Base-by-base conservation (phyloP, 106 monocot species). In the Dioscorea alata region DNA sequence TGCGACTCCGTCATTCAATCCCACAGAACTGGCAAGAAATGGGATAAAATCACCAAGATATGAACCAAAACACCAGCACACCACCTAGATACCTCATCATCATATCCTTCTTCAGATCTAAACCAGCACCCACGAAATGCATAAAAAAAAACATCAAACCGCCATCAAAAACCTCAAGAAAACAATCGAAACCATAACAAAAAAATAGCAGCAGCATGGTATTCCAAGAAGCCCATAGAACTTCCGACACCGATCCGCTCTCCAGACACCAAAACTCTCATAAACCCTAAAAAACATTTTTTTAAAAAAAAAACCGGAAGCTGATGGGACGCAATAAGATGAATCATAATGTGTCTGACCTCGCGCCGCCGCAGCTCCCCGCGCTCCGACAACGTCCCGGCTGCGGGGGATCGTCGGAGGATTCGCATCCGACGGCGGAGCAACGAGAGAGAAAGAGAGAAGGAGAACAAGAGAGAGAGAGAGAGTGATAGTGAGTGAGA, bases 291-390 rank as follows among this genome's bases (percentile, higher is more conserved):
- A 4, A 19, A 54, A 42, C 0, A 42, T 19, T 0, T 2, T 19
- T 0, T 2, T 13, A 19, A 54, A 60, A 60, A 60, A 6, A 12
- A 22, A n/a, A 23, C 21, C 6, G 59, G 10, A 23, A 20, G 10
- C 19, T 23, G 23, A 20, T 8, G 59, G 23, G 59, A 22, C 19
- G 23, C 22, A 60, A 23, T 20, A 60, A 13, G 23, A 6, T 5
- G 13, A 23, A 60, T 60, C 4, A 22, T 1, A 21, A 23, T 13
- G 32, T 8, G 62, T 0, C 62, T 62, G 62, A 62, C 62, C 62
- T 65, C 65, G 48, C 65, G 65, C 65, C 48, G 65, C 42, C 49
- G 13, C 65, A 42, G 22, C 18, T 32, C 48, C 10, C 42, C 65
- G 65, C 42, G 22, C 9, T 48, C 65, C 65, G 42, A 15, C 49